Evolutionary conservation across 345 rosid species (phyloP).

Genomic region (Lepidium africanum): DNA sequence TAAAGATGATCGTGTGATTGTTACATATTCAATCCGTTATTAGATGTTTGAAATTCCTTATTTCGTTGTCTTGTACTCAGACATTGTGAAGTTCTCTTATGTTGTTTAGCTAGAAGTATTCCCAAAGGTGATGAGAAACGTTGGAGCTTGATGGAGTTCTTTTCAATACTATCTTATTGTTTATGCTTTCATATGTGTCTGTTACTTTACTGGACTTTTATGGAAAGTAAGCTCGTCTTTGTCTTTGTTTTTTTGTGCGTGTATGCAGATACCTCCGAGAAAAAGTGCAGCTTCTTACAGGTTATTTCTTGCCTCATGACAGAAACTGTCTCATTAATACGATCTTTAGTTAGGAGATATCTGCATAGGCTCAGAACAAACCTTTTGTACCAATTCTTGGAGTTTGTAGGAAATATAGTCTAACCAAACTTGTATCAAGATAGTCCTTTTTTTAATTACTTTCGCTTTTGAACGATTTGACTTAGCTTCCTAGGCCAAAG

Average conservation of each 20-base stretch:
- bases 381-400: neutral
- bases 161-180: neutral
- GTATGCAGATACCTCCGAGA: constrained; percentile 97
- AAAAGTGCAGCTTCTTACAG: constrained; percentile 97
- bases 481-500: neutral
- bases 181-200: neutral
- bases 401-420: neutral
- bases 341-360: neutral
- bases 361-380: too few relatives aligned
- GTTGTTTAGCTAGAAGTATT: neutral
- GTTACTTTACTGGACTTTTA: neutral
- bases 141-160: neutral
- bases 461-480: neutral
- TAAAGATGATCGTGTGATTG: neutral
- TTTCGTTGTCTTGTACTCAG: neutral
- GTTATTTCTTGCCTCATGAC: constrained; percentile 28
- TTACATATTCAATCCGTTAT: neutral
- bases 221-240: constrained; percentile 1
- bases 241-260: constrained; percentile 1
- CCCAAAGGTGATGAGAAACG: neutral
- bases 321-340: neutral
- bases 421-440: neutral
- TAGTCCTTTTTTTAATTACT: neutral
- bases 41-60: neutral
- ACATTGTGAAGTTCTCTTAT: neutral